A percentile compares a stretch with the other conserved stretches of the same genome.
phyloP scores from a whole-genome alignment of 495 filamentous ascomycete species.

The Tuber calosporum region DNA sequence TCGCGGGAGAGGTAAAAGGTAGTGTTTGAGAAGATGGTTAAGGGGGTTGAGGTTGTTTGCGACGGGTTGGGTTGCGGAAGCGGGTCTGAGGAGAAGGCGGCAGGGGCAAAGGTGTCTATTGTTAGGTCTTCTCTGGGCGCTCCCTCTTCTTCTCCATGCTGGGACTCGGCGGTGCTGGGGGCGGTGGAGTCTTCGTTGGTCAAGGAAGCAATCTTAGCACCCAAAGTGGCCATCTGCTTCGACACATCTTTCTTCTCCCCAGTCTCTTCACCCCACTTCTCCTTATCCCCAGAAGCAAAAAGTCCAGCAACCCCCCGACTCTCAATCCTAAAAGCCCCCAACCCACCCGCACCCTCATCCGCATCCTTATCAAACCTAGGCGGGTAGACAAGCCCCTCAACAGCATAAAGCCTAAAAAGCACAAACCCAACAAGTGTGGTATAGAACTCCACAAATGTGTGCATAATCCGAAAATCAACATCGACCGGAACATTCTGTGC shows the following conservation, averaged over 20 bases:
- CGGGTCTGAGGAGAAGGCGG: constrained; percentile 58
- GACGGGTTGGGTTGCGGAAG: constrained; percentile 71
- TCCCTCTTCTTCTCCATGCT: constrained; percentile 47
- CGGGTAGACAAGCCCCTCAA: constrained; percentile 83
- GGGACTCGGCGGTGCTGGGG: constrained; percentile 38
- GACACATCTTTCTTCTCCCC: constrained; percentile 49
- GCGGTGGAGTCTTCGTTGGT: constrained; percentile 44
- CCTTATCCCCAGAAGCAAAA: constrained; percentile 39
- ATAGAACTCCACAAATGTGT: constrained; percentile 97
- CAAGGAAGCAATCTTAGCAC: constrained; percentile 46
- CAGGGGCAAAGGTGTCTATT: constrained; percentile 82
- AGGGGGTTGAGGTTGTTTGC: background rate
- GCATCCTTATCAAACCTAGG: constrained; percentile 82
- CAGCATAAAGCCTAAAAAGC: constrained; percentile 88
- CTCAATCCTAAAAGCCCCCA: constrained; percentile 85
- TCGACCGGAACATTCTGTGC: constrained; percentile 87
- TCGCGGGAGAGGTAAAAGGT: constrained; percentile 92
- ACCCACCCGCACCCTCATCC: constrained; percentile 81
- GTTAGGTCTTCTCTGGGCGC: constrained; percentile 53
- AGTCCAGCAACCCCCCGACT: constrained; percentile 54
- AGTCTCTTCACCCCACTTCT: constrained; percentile 47
- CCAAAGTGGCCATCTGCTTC: constrained; percentile 51
- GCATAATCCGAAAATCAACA: constrained; percentile 97
- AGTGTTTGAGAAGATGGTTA: constrained; percentile 69
- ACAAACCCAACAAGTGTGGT: constrained; percentile 91